A percentile compares a stretch with the other conserved stretches of the same genome.
These are phyloP conservation scores for Corylus heterophylla DNA, from an alignment of 306 rosid species.

Conservation along the genomic window DNA sequence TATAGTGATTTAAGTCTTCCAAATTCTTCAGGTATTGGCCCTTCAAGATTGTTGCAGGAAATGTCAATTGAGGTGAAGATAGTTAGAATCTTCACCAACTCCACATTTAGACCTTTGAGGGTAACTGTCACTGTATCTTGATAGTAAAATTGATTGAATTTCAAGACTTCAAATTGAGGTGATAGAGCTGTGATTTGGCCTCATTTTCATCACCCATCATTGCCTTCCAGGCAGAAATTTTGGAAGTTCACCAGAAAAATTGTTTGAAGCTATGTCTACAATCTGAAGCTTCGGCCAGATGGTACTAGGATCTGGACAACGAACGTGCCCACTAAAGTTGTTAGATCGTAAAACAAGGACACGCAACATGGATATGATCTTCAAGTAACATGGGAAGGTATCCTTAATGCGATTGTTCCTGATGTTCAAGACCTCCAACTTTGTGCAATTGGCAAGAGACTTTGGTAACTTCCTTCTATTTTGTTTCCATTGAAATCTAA, in stretches of 20 bases:
- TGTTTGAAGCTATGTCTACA: conserved; percentile 26
- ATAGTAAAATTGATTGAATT: conserved; percentile 2
- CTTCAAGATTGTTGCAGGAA: conserved; percentile 29
- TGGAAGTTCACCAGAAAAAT: not conserved
- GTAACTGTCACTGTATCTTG: conserved; percentile 34
- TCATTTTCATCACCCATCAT: conserved; percentile 24
- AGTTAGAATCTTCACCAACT: conserved; percentile 29
- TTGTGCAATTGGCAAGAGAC: conserved; percentile 22
- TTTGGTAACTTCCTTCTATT: conserved; percentile 27
- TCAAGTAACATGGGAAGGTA: conserved; percentile 19
- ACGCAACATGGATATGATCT: conserved; percentile 18
- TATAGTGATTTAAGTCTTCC: conserved; percentile 17
- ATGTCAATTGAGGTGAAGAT: conserved; percentile 38
- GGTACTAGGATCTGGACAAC: not conserved
- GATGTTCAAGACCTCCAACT: conserved; percentile 36
- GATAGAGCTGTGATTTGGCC: not conserved
- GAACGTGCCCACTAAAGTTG: not conserved
- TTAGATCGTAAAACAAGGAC: conserved; percentile 44
- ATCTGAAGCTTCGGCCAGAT: conserved; percentile 42
- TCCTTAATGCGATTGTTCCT: conserved; percentile 30
- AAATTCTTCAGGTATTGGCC: conserved; percentile 30
- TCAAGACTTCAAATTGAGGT: conserved; percentile 1
- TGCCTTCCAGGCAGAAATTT: not conserved
- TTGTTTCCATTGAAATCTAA: conserved; percentile 29
- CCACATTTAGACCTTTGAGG: conserved; percentile 22